Evolutionary conservation across 441 rosid genomes (phyloP).

Genomic region (Populus trichocarpa): DNA sequence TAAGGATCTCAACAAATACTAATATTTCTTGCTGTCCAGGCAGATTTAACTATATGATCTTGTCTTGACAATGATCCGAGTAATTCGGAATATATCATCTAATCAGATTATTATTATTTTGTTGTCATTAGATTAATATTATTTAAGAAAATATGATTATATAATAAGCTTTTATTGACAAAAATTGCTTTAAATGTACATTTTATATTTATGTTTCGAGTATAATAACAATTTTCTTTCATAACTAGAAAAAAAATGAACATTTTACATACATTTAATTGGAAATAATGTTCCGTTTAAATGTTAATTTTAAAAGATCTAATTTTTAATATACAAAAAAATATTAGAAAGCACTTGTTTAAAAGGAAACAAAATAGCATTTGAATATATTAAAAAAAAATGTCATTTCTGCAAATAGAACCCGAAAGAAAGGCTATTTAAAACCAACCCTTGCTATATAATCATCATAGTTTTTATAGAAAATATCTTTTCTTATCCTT

Average conservation of each 20-base stretch:
- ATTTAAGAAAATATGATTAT: too few relatives aligned
- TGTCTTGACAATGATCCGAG: too few relatives aligned
- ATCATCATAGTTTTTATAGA: not conserved
- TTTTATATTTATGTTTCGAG: not conserved
- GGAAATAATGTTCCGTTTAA: not conserved
- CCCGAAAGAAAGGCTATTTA: not conserved
- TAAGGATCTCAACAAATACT: not conserved
- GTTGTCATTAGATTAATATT: too few relatives aligned
- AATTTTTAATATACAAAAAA: too few relatives aligned
- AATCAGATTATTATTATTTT: too few relatives aligned
- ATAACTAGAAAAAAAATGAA: not conserved
- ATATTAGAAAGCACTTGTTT: too few relatives aligned
- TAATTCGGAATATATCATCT: too few relatives aligned
- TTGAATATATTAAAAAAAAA: not conserved
- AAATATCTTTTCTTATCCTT: not conserved
- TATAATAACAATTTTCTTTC: not conserved
- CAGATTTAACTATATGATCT: too few relatives aligned
- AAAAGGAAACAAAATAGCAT: too few relatives aligned
- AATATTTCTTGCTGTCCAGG: not conserved
- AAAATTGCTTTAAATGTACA: too few relatives aligned
- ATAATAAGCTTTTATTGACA: too few relatives aligned
- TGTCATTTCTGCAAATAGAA: slow-evolving; percentile 23
- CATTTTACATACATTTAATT: not conserved
- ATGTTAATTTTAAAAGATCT: too few relatives aligned
- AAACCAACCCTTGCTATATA: not conserved